Evolutionary conservation across 73 alveolate species (phyloP), one percentile per base, ranked within the genome.

Genomic region (Tetrahymena thermophila): DNA sequence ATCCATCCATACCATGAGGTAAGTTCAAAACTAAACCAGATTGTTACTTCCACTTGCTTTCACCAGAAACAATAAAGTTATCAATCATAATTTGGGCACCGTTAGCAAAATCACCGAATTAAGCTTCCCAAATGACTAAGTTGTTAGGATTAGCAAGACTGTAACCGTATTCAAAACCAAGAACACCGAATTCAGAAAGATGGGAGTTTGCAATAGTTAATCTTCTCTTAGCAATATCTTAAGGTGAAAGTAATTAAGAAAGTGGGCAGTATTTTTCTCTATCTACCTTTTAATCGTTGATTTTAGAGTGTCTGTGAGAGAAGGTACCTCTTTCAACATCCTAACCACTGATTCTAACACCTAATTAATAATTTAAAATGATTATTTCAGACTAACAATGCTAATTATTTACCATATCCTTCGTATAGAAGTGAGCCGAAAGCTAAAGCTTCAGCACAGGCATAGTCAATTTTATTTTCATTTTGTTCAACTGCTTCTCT

Each of bases 101-200:
- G 96, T 98, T 98, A 85, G 99, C 99, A 96, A 99, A 99, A 95
- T 99, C 99, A 56, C 99, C 99, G 85, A 99, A 99, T 93, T 99
- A 97, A 19, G 99, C 99, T 96, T 98, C 99, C 99, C 99, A 98
- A 16, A 94, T 71, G 15, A 96, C 96, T 35, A 98, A 94, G 83
- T 97, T 96, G 96, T 98, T 98, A 28, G 99, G 99, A 93, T 96
- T 94, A 35, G 97, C 98, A 35, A 98, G 96, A 1, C 98, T 97
- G 94, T 98, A 98, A 35, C 99, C 99, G 93, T 98, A 98, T 94
- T 98, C 99, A 94, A 96, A 98, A 43, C 99, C 99, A 95, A 98
- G 94, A 11, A 98, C 98, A 56, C 99, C 99, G 94, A 97, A 84
- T 94, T 97, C 99, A 93, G 97, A 96, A 84, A 98, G 94, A 84